Percentiles rank a stretch among this genome's conserved stretches.
These are phyloP conservation scores for Nicotiana otophora DNA, from an alignment of 257 asterid genomes.

Conservation along the genomic window DNA sequence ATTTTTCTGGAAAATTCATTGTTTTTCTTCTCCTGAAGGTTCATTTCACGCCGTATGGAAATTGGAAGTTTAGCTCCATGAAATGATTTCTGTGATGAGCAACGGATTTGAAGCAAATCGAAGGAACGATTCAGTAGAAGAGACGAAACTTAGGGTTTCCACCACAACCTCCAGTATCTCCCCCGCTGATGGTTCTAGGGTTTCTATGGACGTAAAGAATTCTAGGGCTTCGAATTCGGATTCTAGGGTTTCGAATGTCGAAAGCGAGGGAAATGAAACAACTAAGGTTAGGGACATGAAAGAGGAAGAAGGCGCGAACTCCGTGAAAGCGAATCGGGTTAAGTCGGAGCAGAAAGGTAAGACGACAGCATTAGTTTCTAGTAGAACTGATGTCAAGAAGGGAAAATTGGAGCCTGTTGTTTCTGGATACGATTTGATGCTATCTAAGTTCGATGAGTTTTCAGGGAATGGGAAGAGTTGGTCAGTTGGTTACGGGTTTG, in stretches of 20 bases:
- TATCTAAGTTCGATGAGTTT: constrained; percentile 63
- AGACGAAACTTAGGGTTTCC: constrained; percentile 9
- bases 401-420: constrained; percentile 3
- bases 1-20: background rate
- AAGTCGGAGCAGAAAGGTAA: constrained; percentile 3
- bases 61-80: background rate
- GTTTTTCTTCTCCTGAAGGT: background rate
- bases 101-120: constrained; percentile 22
- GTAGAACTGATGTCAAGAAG: background rate
- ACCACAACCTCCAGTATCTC: background rate
- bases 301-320: constrained; percentile 4
- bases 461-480: constrained; percentile 42
- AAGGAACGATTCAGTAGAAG: constrained; percentile 7
- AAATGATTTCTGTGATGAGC: constrained; percentile 31
- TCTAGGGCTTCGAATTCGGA: constrained; percentile 16
- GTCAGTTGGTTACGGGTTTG: constrained; percentile 55
- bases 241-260: background rate
- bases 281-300: constrained; percentile 17
- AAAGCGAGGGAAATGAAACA: constrained; percentile 6
- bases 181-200: constrained; percentile 19
- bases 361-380: background rate
- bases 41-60: background rate
- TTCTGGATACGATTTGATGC: constrained; percentile 39
- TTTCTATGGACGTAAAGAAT: constrained; percentile 13
- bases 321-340: background rate